A percentile compares a stretch with the other conserved stretches of the same genome.
Evolutionary conservation across 306 rosid genomes (phyloP).

Genomic region (Glycyrrhiza uralensis): DNA sequence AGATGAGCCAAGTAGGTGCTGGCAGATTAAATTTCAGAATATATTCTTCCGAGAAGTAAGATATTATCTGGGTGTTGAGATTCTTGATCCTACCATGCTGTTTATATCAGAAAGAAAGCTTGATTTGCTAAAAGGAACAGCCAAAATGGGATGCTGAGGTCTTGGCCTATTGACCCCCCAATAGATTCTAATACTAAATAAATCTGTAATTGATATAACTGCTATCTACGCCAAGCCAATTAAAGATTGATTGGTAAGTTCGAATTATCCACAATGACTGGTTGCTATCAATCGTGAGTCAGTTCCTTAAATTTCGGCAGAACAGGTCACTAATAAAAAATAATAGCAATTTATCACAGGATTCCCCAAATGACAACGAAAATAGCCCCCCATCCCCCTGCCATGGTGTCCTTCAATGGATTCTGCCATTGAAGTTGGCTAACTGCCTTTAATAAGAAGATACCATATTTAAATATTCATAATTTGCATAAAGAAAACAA

Average conservation of each 20-base stretch:
- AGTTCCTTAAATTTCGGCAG: neutral
- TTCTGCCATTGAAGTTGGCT: neutral
- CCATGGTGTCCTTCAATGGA: neutral
- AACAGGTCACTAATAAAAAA: neutral
- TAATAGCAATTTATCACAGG: neutral
- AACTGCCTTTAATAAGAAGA: neutral
- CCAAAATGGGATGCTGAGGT: neutral
- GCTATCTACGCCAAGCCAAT: neutral
- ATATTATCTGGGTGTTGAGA: neutral
- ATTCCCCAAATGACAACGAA: neutral
- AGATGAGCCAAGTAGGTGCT: neutral
- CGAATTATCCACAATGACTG: neutral
- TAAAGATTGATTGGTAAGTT: neutral
- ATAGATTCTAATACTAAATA: neutral
- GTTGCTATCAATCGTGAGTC: neutral
- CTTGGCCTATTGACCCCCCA: neutral
- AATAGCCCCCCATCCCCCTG: neutral
- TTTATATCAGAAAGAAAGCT: neutral
- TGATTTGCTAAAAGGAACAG: neutral
- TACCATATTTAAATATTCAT: conserved; percentile 3
- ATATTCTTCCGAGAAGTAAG: neutral
- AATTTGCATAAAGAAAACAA: conserved; percentile 6
- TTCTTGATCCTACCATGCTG: neutral
- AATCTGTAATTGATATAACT: neutral
- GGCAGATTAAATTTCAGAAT: neutral